Conservation (phyloP, 768 basidiomycete species). For the Naganishia friedmannii region DNA sequence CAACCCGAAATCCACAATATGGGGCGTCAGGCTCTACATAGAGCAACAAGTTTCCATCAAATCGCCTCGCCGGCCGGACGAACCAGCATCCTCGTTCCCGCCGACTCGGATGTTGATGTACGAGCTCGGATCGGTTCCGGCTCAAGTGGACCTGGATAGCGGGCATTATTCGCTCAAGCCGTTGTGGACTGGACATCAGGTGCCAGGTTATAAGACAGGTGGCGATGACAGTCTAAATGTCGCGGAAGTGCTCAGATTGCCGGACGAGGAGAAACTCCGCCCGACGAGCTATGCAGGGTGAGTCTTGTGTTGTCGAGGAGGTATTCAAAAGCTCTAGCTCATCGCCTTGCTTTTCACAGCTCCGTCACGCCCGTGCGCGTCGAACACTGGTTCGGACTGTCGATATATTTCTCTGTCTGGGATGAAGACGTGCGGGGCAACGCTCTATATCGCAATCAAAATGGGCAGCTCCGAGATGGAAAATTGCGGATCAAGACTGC, state of each 20-base stretch:
- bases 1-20: conserved; percentile 36
- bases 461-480: conserved; percentile 40
- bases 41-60: conserved; percentile 39
- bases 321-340: background rate
- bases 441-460: conserved; percentile 33
- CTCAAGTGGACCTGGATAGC: conserved; percentile 15
- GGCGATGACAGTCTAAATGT: conserved; percentile 23
- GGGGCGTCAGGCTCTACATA: conserved; percentile 40
- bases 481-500: conserved; percentile 39
- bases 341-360: conserved; percentile 22
- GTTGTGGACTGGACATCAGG: conserved; percentile 41
- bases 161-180: conserved; percentile 27
- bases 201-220: conserved; percentile 33
- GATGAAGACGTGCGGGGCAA: conserved; percentile 37
- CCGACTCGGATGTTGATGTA: conserved; percentile 23
- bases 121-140: conserved; percentile 23
- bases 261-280: conserved; percentile 45
- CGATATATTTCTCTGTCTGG: conserved; percentile 47
- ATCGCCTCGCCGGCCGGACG: conserved; percentile 44
- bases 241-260: conserved; percentile 34
- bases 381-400: conserved; percentile 38
- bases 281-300: conserved; percentile 47
- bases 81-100: conserved; percentile 37
- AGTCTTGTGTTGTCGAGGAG: conserved; percentile 5
- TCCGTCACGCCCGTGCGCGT: conserved; percentile 49